phyloP scores from a whole-genome alignment of 2,329 filamentous ascomycete genomes.

The Alternaria brassicicola region DNA sequence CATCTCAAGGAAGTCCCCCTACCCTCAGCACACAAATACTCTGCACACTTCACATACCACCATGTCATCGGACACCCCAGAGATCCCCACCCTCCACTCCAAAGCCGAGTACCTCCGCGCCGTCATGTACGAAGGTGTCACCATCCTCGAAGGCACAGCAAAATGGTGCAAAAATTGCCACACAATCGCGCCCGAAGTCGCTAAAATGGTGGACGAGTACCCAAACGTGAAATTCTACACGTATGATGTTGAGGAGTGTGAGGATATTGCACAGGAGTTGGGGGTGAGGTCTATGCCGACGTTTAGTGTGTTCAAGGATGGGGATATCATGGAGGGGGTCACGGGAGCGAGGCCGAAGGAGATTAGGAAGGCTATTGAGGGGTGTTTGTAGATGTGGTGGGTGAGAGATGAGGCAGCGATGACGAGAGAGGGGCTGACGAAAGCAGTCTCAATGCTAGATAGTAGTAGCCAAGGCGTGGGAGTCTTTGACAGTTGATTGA shows the following conservation, averaged over 20 bases:
- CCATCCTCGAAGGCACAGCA: slow-evolving; percentile 40
- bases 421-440: not conserved
- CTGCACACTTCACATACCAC: not conserved
- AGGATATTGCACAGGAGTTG: slow-evolving; percentile 40
- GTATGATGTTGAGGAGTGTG: slow-evolving; percentile 40
- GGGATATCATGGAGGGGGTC: slow-evolving; percentile 35
- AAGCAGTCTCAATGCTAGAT: not conserved
- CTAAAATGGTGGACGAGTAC: slow-evolving; percentile 33
- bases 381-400: slow-evolving; percentile 18
- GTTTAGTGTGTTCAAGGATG: slow-evolving; percentile 40
- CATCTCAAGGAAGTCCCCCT: not conserved
- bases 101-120: slow-evolving; percentile 39
- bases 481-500: no score
- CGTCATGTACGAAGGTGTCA: slow-evolving; percentile 39
- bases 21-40: no score
- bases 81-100: slow-evolving; percentile 31
- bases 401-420: not conserved
- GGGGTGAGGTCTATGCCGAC: slow-evolving; percentile 37
- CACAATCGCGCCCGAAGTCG: slow-evolving; percentile 35
- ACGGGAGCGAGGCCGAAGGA: slow-evolving; percentile 30
- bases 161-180: slow-evolving; percentile 40
- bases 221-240: slow-evolving; percentile 35
- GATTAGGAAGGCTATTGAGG: slow-evolving; percentile 32
- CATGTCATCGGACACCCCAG: not conserved
- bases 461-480: no score